Base-by-base conservation (phyloP, 2,329 filamentous ascomycete species). In the Pleurostoma richardsiae region DNA sequence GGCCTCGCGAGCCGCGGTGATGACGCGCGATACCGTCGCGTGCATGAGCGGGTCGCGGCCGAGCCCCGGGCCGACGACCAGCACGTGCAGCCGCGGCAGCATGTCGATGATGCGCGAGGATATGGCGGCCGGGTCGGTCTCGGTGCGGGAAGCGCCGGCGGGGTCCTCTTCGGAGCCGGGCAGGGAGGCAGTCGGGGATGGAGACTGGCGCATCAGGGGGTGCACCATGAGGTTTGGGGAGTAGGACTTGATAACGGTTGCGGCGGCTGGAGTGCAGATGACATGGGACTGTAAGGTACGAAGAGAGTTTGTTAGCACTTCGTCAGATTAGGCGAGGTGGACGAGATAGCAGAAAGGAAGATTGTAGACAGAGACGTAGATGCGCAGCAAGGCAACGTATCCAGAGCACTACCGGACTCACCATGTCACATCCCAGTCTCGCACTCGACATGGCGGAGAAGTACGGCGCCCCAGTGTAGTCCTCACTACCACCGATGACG, bases 161-260 rank as follows among this genome's bases (percentile, higher is more conserved):
- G 63, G 57, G 55, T 79, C 76, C n/a, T 41, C 11, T 10, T 29
- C 40, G 28, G 33, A 41, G 30, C 46, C 33, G 40, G 46, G 39
- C 19, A 19, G 19, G 5, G 53, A 42, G 70, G 57, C 69, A 31
- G 69, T 64, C 39, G 79, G 68, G 56, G 62, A 48, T 8, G 67
- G 61, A 41, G 82, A 80, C 67, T 94, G 89, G 30, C 90, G 87
- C 82, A 99, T 92, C 55, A 96, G 80, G 1, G 94, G 94, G 66
- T 97, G 94, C 8, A 99, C 94, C 92, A 99, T 99, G 29, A 99
- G 77, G 65, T 97, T 96, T 3, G 94, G 94, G 26, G 91, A 96
- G 72, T 97, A 99, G 4, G 90, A 89, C 73, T 99, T 99, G 70
- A 99, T 96, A 36, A 96, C 91, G 59, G 82, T 77, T 41, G 79